Conservation (phyloP, 164 flowering plant species). For the Umbilicus rupestris region DNA sequence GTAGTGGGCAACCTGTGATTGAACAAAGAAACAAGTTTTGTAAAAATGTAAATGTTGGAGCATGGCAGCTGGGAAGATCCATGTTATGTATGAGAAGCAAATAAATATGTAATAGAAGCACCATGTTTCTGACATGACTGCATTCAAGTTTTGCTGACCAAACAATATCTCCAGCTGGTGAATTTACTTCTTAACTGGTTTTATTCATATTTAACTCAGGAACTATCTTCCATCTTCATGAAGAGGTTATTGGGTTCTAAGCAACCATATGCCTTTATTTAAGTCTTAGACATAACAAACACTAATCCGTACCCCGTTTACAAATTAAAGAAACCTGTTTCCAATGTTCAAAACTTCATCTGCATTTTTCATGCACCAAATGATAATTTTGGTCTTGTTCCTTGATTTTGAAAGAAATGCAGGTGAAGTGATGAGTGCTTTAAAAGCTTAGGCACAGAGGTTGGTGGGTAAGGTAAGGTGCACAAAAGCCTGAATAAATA, state of each 20-base stretch:
- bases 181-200: background rate
- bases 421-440: background rate
- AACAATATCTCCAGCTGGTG: background rate
- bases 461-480: background rate
- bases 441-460: constrained; percentile 4
- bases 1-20: background rate
- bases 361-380: too few species aligned
- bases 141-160: constrained; percentile 3
- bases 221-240: background rate
- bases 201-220: background rate
- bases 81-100: background rate
- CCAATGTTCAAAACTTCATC: too few species aligned
- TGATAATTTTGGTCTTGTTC: background rate
- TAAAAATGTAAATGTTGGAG: background rate
- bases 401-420: background rate
- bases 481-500: background rate
- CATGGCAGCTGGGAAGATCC: constrained; percentile 1
- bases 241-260: too few species aligned
- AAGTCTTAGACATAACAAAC: too few species aligned
- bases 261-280: too few species aligned
- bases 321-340: too few species aligned
- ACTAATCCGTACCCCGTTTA: too few species aligned
- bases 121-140: constrained; percentile 1
- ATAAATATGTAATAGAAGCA: background rate
- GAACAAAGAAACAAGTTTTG: background rate